phyloP scores from a whole-genome alignment of 495 filamentous ascomycete genomes.

The Cudoniella acicularis region DNA sequence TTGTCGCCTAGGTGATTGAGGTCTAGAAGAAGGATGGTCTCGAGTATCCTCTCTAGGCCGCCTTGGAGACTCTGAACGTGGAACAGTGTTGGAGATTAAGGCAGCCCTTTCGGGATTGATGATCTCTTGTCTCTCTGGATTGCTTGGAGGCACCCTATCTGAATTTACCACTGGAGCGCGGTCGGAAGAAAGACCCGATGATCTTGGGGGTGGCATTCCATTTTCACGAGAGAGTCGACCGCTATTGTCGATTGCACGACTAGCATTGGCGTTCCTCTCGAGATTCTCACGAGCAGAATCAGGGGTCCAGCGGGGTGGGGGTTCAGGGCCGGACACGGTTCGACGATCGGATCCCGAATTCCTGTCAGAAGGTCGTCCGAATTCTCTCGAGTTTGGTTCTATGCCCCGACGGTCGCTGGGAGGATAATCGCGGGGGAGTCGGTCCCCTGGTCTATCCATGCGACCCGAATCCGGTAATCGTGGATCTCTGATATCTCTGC shows the following conservation, averaged over 20 bases:
- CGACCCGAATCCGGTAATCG: constrained; percentile 24
- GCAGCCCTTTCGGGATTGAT: constrained; percentile 57
- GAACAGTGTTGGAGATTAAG: constrained; percentile 39
- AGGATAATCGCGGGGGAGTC: constrained; percentile 27
- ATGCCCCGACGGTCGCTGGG: constrained; percentile 22
- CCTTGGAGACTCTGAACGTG: constrained; percentile 29
- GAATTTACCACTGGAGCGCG: constrained; percentile 15
- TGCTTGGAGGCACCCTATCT: constrained; percentile 15
- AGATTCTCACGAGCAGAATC: constrained; percentile 23
- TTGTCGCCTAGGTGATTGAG: constrained; percentile 48
- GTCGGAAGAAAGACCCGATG: constrained; percentile 35
- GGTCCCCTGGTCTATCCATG: constrained; percentile 26
- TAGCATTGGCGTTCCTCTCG: constrained; percentile 11
- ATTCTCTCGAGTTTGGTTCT: constrained; percentile 26
- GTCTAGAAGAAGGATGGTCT: constrained; percentile 41
- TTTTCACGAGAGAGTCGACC: constrained; percentile 19
- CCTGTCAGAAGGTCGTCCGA: constrained; percentile 25
- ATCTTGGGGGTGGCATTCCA: constrained; percentile 31
- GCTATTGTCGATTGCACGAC: constrained; percentile 11
- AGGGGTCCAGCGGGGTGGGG: constrained; percentile 21
- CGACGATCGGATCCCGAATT: constrained; percentile 9
- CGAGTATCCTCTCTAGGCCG: constrained; percentile 40
- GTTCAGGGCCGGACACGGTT: constrained; percentile 20
- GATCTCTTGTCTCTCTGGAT: constrained; percentile 27
- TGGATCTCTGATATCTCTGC: constrained; percentile 27